Percentiles rank a stretch among this genome's conserved stretches.
Evolutionary conservation across 1,284 basidiomycete genomes (phyloP).

Genomic region (Leccinum griseonigrum): DNA sequence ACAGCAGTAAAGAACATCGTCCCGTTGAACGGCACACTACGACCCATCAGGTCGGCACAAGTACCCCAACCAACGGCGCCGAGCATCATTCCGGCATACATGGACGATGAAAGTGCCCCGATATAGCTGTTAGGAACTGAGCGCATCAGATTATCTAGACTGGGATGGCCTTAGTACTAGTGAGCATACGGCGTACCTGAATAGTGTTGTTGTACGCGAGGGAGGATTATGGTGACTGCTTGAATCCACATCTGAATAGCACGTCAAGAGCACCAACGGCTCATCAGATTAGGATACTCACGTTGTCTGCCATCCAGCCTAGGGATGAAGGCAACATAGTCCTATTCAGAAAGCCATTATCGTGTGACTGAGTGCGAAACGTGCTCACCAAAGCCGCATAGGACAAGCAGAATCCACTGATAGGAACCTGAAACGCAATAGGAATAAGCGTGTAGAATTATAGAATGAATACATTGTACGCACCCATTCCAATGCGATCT

Average conservation of each 20-base stretch:
- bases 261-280: background rate
- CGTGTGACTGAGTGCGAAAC: background rate
- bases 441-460: background rate
- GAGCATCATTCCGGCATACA: background rate
- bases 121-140: background rate
- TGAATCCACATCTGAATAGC: background rate
- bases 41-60: background rate
- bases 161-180: background rate
- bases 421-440: constrained; percentile 51
- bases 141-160: background rate
- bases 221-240: background rate
- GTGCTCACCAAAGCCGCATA: constrained; percentile 81
- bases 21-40: background rate
- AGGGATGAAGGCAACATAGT: constrained; percentile 1
- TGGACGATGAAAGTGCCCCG: background rate
- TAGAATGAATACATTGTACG: constrained; percentile 9
- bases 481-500: constrained; percentile 88
- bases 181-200: background rate
- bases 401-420: constrained; percentile 75
- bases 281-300: background rate
- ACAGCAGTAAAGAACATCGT: background rate
- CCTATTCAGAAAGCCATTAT: background rate
- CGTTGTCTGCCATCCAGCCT: constrained; percentile 55
- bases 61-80: background rate
- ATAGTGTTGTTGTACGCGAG: background rate